Evolutionary conservation across 257 asterid genomes (phyloP).

Genomic region (Primulina huaijiensis): DNA sequence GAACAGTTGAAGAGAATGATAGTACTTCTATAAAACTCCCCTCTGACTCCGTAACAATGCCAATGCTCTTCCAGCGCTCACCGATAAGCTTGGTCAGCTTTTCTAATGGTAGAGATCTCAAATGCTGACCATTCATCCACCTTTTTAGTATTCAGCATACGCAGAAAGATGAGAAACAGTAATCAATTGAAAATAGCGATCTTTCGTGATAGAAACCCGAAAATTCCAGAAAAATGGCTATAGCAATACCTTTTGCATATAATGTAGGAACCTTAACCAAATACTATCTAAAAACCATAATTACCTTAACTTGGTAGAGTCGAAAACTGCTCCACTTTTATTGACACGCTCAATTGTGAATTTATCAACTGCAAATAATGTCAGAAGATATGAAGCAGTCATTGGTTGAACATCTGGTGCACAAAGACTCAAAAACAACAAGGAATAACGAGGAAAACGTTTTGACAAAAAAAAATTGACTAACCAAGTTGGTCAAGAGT

Average conservation of each 20-base stretch:
- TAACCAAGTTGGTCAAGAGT: conserved; percentile 80
- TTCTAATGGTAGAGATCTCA: conserved; percentile 70
- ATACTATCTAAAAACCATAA: conserved; percentile 10
- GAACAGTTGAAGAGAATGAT: conserved; percentile 14
- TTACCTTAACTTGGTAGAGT: conserved; percentile 84
- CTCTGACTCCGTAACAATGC: conserved; percentile 51
- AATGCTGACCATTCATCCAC: conserved; percentile 98
- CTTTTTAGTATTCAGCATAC: conserved; percentile 44
- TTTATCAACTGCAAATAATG: conserved; percentile 60
- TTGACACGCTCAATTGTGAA: conserved; percentile 92
- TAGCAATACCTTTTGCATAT: conserved; percentile 12
- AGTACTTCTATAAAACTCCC: conserved; percentile 77
- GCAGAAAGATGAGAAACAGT: conserved; percentile 17
- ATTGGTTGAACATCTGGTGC: neutral
- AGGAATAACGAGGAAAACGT: conserved; percentile 19
- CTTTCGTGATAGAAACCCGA: conserved; percentile 17
- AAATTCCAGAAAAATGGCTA: conserved; percentile 8
- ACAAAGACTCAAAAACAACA: conserved; percentile 27
- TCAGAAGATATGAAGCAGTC: conserved; percentile 19
- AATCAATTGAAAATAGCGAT: conserved; percentile 21
- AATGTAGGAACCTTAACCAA: conserved; percentile 1
- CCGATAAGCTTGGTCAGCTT: conserved; percentile 60
- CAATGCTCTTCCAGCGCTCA: conserved; percentile 69
- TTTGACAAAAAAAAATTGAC: conserved; percentile 27
- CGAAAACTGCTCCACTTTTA: conserved; percentile 90